Conservation (phyloP, 345 rosid species). For the Toxicodendron radicans region DNA sequence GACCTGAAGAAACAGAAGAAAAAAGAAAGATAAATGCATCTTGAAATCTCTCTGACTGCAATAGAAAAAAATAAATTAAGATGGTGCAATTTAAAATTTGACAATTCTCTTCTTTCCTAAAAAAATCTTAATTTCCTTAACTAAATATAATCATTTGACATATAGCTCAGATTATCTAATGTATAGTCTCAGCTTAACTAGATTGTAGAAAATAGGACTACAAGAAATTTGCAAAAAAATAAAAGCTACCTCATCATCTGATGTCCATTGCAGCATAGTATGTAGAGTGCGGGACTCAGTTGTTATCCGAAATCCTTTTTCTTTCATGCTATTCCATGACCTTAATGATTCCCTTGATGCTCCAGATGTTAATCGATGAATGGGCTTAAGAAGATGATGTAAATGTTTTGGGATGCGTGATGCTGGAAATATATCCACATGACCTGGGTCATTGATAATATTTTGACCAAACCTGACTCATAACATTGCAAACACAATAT, state of each 20-base stretch:
- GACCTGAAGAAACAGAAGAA: slow-evolving; percentile 47
- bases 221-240: slow-evolving; percentile 1
- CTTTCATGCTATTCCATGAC: slow-evolving; percentile 36
- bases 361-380: slow-evolving; percentile 38
- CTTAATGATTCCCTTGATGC: slow-evolving; percentile 36
- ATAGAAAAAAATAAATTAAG: not conserved
- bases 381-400: slow-evolving; percentile 63
- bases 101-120: not conserved
- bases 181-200: slow-evolving; percentile 4
- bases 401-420: slow-evolving; percentile 68
- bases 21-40: slow-evolving; percentile 9
- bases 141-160: slow-evolving; percentile 4
- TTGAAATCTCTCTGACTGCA: slow-evolving; percentile 10
- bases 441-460: slow-evolving; percentile 71
- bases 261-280: slow-evolving; percentile 69
- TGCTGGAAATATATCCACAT: slow-evolving; percentile 78
- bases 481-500: slow-evolving; percentile 8
- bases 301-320: slow-evolving; percentile 63
- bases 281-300: slow-evolving; percentile 65
- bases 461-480: slow-evolving; percentile 75
- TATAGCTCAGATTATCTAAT: not conserved
- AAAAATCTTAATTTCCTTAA: not conserved
- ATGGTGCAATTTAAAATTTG: slow-evolving; percentile 12
- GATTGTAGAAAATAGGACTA: slow-evolving; percentile 12
- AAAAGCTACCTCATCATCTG: slow-evolving; percentile 74